These are phyloP conservation scores for Chlamydomonas sp. DNA, from an alignment of 139 green algal species.

Conservation along the genomic window DNA sequence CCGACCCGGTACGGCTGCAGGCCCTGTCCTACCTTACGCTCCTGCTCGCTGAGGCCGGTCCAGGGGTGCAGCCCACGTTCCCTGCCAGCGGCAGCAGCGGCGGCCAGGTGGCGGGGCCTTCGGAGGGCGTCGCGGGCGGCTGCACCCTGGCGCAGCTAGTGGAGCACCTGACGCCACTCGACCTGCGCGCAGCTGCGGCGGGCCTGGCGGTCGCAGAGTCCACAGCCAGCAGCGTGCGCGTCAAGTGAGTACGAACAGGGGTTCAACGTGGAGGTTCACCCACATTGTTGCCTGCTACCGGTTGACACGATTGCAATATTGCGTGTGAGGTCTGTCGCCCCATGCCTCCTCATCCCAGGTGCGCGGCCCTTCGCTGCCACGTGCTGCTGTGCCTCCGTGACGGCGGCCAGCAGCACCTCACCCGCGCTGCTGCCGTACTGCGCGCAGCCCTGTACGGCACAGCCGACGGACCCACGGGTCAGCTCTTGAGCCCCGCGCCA, in stretches of 20 bases:
- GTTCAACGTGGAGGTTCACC: background rate
- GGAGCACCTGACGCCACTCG: background rate
- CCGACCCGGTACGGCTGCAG: background rate
- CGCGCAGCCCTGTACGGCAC: no score
- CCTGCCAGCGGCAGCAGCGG: background rate
- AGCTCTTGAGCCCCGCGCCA: no score
- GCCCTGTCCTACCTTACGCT: slow-evolving; percentile 12
- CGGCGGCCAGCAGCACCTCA: background rate
- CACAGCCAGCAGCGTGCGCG: no score
- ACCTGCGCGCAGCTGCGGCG: background rate
- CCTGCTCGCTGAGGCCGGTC: slow-evolving; percentile 3
- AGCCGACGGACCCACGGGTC: no score
- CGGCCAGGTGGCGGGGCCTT: background rate
- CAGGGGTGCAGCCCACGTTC: background rate
- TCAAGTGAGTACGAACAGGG: no score
- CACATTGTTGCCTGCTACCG: background rate
- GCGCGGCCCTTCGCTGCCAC: slow-evolving; percentile 1
- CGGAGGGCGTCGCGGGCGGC: no score
- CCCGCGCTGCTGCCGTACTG: background rate
- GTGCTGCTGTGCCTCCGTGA: slow-evolving; percentile 13
- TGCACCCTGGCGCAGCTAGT: background rate
- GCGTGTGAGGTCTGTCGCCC: background rate
- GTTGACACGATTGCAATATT: background rate
- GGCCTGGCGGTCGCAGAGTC: background rate
- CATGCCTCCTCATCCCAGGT: background rate